phyloP scores from a whole-genome alignment of 2,329 filamentous ascomycete species.

The Chaetothyriales sp. region DNA sequence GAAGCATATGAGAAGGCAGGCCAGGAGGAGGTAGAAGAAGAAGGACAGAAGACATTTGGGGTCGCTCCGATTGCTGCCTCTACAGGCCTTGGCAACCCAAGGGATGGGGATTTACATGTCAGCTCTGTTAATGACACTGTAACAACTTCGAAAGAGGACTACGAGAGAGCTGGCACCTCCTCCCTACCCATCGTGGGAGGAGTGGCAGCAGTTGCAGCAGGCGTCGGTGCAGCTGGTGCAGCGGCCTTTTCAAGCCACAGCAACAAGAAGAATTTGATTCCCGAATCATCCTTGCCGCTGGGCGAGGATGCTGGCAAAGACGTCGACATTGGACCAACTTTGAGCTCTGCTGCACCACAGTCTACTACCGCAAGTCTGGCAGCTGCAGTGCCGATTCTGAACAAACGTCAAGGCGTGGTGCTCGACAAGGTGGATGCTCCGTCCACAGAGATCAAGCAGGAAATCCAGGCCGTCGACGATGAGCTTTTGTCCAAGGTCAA shows the following conservation, averaged over 20 bases:
- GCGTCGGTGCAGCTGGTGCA: conserved; percentile 24
- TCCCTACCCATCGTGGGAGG: conserved; percentile 30
- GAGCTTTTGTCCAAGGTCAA: conserved; percentile 50
- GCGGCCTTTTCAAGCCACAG: conserved; percentile 38
- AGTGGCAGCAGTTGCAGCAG: conserved; percentile 30
- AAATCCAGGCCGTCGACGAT: conserved; percentile 59
- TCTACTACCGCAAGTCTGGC: conserved; percentile 33
- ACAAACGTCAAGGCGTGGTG: conserved; percentile 3
- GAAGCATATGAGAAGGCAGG: too few relatives aligned
- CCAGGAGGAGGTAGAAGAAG: too few relatives aligned
- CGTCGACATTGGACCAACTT: conserved; percentile 38
- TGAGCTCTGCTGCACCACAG: conserved; percentile 35
- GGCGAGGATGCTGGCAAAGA: conserved; percentile 28
- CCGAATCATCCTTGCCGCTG: conserved; percentile 69
- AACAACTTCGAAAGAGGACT: conserved; percentile 64
- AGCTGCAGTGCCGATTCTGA: conserved; percentile 30
- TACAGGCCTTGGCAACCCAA: conserved; percentile 27
- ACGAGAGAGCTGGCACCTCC: conserved; percentile 54
- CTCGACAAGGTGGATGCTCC: conserved; percentile 42
- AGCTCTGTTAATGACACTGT: conserved; percentile 55
- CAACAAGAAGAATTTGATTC: conserved; percentile 51
- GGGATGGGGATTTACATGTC: not conserved
- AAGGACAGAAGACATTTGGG: too few relatives aligned
- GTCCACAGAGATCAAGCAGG: conserved; percentile 51
- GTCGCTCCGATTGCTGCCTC: not conserved